phyloP scores from a whole-genome alignment of 208 protist species.

The Endotrypanum monterogeii region DNA sequence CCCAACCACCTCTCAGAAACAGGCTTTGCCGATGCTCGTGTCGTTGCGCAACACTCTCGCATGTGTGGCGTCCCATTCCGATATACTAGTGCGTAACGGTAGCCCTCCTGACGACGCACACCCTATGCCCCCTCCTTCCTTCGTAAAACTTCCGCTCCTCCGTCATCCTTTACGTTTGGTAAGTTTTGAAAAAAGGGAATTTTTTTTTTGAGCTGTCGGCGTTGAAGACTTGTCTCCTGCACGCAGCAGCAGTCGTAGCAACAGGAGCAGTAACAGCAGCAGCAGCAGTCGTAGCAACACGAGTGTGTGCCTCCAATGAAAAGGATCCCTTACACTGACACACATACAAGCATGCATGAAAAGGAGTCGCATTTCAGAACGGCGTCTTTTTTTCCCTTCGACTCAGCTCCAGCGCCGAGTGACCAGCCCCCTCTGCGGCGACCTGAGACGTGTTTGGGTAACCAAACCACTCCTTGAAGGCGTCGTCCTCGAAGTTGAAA shows the following conservation, averaged over 20 bases:
- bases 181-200: neutral
- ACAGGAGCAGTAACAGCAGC: neutral
- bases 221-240: neutral
- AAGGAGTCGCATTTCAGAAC: neutral
- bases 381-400: neutral
- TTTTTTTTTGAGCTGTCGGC: neutral
- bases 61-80: neutral
- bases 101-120: no score
- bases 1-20: neutral
- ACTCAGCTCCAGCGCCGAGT: neutral
- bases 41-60: neutral
- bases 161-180: neutral
- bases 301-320: neutral
- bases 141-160: neutral
- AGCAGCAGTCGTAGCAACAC: neutral
- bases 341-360: neutral
- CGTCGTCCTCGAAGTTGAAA: slow-evolving; percentile 89
- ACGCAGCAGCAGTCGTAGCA: neutral
- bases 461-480: slow-evolving; percentile 89
- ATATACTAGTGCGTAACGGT: no score
- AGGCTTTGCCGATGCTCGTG: neutral
- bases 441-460: slow-evolving; percentile 74
- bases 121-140: no score
- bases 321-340: neutral
- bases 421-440: slow-evolving; percentile 15